A percentile compares a stretch with the other conserved stretches of the same genome.
These are phyloP conservation scores for Russula compacta DNA, from an alignment of 768 basidiomycete genomes.

Conservation along the genomic window DNA sequence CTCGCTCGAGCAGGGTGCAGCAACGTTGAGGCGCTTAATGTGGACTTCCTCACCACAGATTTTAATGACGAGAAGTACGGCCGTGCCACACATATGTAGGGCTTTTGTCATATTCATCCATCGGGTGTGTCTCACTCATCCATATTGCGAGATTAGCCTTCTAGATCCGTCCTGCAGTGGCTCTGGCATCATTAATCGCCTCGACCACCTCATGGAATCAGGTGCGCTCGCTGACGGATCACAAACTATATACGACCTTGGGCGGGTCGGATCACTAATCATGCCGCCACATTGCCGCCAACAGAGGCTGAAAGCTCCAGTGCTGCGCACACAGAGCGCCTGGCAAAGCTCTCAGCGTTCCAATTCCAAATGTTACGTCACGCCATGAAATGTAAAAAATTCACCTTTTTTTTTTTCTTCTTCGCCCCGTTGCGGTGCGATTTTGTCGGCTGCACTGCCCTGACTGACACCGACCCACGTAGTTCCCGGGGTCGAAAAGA, in stretches of 20 bases:
- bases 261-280: not conserved
- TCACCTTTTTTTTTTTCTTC: too few species aligned
- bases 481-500: conserved; percentile 72
- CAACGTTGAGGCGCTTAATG: conserved; percentile 68
- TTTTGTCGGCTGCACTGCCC: not conserved
- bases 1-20: conserved; percentile 70
- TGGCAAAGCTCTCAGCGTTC: conserved; percentile 79
- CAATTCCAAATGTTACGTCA: conserved; percentile 88
- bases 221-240: conserved; percentile 36
- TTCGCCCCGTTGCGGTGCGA: not conserved
- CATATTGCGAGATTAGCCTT: conserved; percentile 41
- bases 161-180: conserved; percentile 96
- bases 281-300: not conserved
- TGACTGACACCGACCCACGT: not conserved
- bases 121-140: not conserved
- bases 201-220: conserved; percentile 73
- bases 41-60: conserved; percentile 78
- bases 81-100: conserved; percentile 81
- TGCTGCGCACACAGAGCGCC: conserved; percentile 51
- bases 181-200: conserved; percentile 83
- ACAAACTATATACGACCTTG: not conserved
- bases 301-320: conserved; percentile 44
- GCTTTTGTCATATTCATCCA: conserved; percentile 2
- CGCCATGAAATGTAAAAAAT: conserved; percentile 82
- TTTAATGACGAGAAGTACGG: conserved; percentile 54